Evolutionary conservation across 257 asterid genomes (phyloP).

Genomic region (Solanum megistacrolobum): DNA sequence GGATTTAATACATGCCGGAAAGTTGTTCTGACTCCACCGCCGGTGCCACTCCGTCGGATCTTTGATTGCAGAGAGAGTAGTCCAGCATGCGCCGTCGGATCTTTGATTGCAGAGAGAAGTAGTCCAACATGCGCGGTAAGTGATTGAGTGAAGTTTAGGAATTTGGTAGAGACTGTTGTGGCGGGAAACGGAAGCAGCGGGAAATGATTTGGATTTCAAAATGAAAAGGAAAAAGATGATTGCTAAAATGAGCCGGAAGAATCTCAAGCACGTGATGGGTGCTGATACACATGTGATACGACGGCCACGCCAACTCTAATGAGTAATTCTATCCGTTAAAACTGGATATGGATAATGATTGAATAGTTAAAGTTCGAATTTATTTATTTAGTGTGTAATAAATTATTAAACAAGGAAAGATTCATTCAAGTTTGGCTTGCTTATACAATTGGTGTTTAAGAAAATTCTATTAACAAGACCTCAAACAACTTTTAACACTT

Average conservation of each 20-base stretch:
- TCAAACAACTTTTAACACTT: background rate
- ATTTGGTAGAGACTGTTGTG: background rate
- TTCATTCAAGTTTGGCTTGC: too few relatives aligned
- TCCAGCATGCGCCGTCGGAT: conserved; percentile 1
- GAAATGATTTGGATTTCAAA: background rate
- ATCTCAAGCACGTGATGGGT: background rate
- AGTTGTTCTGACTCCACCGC: background rate
- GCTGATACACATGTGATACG: background rate
- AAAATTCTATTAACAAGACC: too few relatives aligned
- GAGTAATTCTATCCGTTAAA: background rate
- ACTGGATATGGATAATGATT: background rate
- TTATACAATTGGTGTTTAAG: too few relatives aligned
- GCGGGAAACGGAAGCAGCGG: conserved; percentile 54
- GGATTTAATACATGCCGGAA: conserved; percentile 11
- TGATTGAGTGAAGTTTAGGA: background rate
- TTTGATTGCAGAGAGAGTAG: background rate
- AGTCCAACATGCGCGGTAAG: conserved; percentile 17
- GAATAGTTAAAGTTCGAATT: background rate
- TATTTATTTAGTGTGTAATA: background rate
- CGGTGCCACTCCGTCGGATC: background rate
- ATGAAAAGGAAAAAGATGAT: background rate
- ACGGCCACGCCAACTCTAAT: background rate
- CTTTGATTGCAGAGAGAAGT: background rate
- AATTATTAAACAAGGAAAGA: too few relatives aligned
- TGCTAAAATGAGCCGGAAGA: background rate